These are phyloP conservation scores for Xylaria arbuscula DNA, from an alignment of 2,329 filamentous ascomycete species.

Conservation along the genomic window DNA sequence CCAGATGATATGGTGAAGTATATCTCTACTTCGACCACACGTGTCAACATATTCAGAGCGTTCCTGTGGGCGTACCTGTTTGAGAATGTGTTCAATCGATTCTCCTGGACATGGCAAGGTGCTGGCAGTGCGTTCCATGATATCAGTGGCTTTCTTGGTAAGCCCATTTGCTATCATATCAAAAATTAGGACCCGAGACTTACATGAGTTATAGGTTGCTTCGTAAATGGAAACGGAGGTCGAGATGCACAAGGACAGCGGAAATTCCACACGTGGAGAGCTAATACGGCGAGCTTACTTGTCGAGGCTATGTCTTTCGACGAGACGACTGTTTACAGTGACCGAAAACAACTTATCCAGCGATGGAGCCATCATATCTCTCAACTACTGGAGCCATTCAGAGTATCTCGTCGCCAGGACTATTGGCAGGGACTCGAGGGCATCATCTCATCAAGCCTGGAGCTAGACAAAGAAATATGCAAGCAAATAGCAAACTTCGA, in stretches of 20 bases:
- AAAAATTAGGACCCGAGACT: neutral
- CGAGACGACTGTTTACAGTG: neutral
- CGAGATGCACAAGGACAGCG: neutral
- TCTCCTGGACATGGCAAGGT: constrained; percentile 3
- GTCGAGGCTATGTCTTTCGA: constrained; percentile 10
- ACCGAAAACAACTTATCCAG: neutral
- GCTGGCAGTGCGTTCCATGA: neutral
- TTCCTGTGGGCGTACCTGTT: constrained; percentile 3
- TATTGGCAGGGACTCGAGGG: neutral
- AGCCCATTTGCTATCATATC: neutral
- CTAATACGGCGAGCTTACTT: constrained; percentile 6
- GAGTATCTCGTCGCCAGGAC: neutral
- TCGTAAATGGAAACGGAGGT: neutral
- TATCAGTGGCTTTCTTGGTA: constrained; percentile 6
- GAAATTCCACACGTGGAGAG: constrained; percentile 12
- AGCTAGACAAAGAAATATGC: constrained; percentile 7
- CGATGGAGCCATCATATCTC: constrained; percentile 1
- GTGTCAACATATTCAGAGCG: neutral
- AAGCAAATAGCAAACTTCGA: constrained; percentile 13
- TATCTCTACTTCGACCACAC: neutral
- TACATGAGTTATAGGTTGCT: neutral
- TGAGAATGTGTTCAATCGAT: neutral
- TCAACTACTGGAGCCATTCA: neutral
- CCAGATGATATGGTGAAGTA: neutral
- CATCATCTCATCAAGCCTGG: neutral